Evolutionary conservation across 768 basidiomycete genomes (phyloP).

Genomic region (Russula sp.): DNA sequence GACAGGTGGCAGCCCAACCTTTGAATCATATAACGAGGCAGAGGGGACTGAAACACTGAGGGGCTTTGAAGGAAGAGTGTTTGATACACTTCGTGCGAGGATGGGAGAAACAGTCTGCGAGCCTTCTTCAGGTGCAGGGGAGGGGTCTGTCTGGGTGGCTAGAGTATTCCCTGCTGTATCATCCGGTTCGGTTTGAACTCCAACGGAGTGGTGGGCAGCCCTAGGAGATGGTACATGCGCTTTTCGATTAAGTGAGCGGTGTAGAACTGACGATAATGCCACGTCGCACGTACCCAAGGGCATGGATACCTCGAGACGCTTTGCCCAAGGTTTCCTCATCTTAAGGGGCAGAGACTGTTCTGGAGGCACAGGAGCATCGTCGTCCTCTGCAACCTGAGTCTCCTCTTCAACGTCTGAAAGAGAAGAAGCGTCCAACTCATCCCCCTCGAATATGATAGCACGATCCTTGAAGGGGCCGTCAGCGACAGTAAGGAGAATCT

Average conservation of each 20-base stretch:
- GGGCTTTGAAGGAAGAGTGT: neutral
- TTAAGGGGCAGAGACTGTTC: conserved; percentile 49
- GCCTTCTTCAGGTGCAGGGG: neutral
- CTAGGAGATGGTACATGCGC: neutral
- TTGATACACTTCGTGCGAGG: neutral
- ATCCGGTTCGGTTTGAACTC: conserved; percentile 37
- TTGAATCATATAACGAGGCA: neutral
- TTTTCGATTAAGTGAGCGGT: conserved; percentile 4
- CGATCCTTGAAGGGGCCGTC: conserved; percentile 50
- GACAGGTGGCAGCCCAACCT: neutral
- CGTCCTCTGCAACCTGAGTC: conserved; percentile 35
- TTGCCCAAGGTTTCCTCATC: conserved; percentile 56
- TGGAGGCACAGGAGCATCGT: conserved; percentile 29
- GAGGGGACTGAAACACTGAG: neutral
- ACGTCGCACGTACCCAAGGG: conserved; percentile 2
- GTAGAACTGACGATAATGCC: neutral
- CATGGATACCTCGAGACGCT: conserved; percentile 33
- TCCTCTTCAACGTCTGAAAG: conserved; percentile 36
- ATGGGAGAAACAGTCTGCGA: neutral
- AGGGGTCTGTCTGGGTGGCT: neutral
- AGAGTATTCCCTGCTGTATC: conserved; percentile 5
- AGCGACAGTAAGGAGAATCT: conserved; percentile 54
- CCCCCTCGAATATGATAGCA: conserved; percentile 52
- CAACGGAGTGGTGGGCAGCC: conserved; percentile 33
- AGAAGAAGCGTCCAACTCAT: conserved; percentile 29